phyloP scores from a whole-genome alignment of 306 rosid genomes.

The Acacia acuminata region DNA sequence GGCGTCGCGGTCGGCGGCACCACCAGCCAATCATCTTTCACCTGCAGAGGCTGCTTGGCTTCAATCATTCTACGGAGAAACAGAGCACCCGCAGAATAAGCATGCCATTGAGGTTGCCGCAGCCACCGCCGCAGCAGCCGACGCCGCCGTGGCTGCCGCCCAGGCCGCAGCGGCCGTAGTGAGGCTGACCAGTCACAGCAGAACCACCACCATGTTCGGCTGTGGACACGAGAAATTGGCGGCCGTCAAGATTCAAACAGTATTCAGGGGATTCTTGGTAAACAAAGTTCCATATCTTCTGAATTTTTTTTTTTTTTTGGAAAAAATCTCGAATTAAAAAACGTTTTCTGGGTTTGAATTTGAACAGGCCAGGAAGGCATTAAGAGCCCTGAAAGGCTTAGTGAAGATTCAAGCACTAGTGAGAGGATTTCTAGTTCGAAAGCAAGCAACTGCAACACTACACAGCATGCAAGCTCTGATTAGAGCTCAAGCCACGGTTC shows the following conservation, averaged over 20 bases:
- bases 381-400: slow-evolving; percentile 83
- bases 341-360: not conserved
- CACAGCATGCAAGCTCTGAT: slow-evolving; percentile 88
- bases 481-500: slow-evolving; percentile 92
- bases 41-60: slow-evolving; percentile 90
- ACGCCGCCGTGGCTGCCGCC: slow-evolving; percentile 87
- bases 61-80: slow-evolving; percentile 63
- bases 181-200: slow-evolving; percentile 77
- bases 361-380: slow-evolving; percentile 88
- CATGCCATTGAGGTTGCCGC: slow-evolving; percentile 95
- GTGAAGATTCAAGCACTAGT: slow-evolving; percentile 89
- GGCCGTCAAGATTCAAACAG: slow-evolving; percentile 78
- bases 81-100: slow-evolving; percentile 80
- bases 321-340: too few species aligned
- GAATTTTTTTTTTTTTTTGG: not conserved
- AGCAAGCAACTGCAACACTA: slow-evolving; percentile 86
- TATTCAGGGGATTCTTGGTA: slow-evolving; percentile 79
- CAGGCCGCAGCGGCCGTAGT: slow-evolving; percentile 94
- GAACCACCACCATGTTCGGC: slow-evolving; percentile 64
- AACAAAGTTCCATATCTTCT: not conserved
- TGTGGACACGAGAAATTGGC: slow-evolving; percentile 75
- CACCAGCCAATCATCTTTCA: slow-evolving; percentile 56
- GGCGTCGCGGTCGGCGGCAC: slow-evolving; percentile 58
- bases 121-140: slow-evolving; percentile 90
- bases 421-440: slow-evolving; percentile 87